phyloP scores from a whole-genome alignment of 2,329 filamentous ascomycete species.

The Fusarium mundagurra region DNA sequence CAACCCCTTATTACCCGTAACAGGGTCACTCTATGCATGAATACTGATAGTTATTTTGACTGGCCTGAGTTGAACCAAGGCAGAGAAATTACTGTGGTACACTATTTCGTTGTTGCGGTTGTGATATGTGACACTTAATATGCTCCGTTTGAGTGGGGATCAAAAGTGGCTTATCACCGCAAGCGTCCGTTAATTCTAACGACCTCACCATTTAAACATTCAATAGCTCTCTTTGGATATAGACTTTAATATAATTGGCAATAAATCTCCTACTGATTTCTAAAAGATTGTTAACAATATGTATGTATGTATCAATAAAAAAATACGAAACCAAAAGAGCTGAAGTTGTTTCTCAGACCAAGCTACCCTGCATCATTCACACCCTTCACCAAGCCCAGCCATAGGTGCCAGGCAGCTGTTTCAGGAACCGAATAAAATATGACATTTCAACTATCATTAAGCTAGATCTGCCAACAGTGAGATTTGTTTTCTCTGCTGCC shows the following conservation, averaged over 20 bases:
- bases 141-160: neutral
- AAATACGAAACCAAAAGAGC: neutral
- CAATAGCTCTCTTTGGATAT: no score
- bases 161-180: no score
- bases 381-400: neutral
- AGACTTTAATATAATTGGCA: neutral
- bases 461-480: neutral
- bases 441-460: no score
- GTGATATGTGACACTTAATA: neutral
- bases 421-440: neutral
- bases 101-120: neutral
- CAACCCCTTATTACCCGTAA: conserved; percentile 10
- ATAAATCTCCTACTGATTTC: neutral
- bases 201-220: no score
- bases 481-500: conserved; percentile 6
- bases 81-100: neutral
- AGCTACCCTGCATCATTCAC: neutral
- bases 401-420: neutral
- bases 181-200: neutral
- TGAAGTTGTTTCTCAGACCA: neutral
- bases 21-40: neutral
- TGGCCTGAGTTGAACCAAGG: neutral
- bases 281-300: no score
- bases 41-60: no score
- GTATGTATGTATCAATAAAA: no score